These are phyloP conservation scores for Suhomyces taliae DNA, from an alignment of 1,139 yeast genomes.

Conservation along the genomic window DNA sequence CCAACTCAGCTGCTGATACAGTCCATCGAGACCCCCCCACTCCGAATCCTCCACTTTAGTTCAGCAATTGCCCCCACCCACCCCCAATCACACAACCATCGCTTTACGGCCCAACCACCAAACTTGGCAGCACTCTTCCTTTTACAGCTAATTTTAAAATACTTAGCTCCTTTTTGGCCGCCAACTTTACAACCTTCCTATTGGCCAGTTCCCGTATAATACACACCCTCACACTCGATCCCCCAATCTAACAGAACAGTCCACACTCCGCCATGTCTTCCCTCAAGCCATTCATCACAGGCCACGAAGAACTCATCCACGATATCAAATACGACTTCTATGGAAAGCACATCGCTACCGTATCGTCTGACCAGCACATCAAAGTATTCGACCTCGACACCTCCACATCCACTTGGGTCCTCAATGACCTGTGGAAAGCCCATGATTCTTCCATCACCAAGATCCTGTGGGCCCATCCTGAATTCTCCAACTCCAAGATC, in stretches of 20 bases:
- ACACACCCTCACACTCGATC: background rate
- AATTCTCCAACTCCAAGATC: conserved; percentile 71
- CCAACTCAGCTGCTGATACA: too few relatives aligned
- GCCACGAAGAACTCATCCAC: conserved; percentile 88
- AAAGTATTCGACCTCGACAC: conserved; percentile 78
- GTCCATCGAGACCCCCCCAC: too few relatives aligned
- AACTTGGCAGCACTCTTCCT: too few relatives aligned
- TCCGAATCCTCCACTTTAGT: too few relatives aligned
- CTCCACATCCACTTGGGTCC: conserved; percentile 61
- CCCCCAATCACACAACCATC: too few relatives aligned
- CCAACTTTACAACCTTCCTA: too few relatives aligned
- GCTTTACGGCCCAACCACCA: too few relatives aligned
- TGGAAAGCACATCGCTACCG: conserved; percentile 87
- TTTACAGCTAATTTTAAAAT: too few relatives aligned
- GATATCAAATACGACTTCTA: conserved; percentile 88
- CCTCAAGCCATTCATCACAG: conserved; percentile 74
- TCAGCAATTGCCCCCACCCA: too few relatives aligned
- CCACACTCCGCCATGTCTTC: background rate
- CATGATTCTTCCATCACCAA: conserved; percentile 87
- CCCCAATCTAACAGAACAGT: background rate
- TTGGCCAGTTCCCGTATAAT: too few relatives aligned
- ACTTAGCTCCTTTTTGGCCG: too few relatives aligned
- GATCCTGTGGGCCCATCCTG: conserved; percentile 92
- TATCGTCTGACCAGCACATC: conserved; percentile 89
- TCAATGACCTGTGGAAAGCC: conserved; percentile 90